Evolutionary conservation across 2,329 filamentous ascomycete genomes (phyloP).

Genomic region (Phyllachora maydis): DNA sequence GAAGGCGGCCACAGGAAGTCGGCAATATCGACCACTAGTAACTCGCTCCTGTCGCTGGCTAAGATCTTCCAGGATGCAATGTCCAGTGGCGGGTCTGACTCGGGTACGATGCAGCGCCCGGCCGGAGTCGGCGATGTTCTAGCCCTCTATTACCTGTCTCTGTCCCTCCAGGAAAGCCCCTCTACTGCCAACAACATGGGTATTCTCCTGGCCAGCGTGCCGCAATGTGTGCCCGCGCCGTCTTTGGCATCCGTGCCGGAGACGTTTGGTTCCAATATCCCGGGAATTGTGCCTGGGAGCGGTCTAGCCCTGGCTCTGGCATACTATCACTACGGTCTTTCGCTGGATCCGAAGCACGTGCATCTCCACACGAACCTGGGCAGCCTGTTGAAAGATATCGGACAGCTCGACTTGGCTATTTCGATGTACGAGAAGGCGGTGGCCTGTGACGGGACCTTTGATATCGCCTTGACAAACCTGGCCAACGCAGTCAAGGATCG

Average conservation of each 20-base stretch:
- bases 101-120: constrained; percentile 34
- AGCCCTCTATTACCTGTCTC: constrained; percentile 82
- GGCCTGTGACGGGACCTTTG: constrained; percentile 77
- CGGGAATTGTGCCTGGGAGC: constrained; percentile 68
- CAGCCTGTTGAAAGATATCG: constrained; percentile 88
- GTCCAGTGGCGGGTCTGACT: constrained; percentile 45
- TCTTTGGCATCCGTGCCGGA: constrained; percentile 9
- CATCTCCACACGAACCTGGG: constrained; percentile 94
- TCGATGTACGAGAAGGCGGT: constrained; percentile 96
- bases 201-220: constrained; percentile 86
- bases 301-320: constrained; percentile 72
- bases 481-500: constrained; percentile 97
- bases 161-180: constrained; percentile 86
- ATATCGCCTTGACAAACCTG: constrained; percentile 89
- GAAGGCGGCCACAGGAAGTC: constrained; percentile 55
- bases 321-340: constrained; percentile 89
- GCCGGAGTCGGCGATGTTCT: constrained; percentile 81
- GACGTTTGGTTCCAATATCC: constrained; percentile 24
- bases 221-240: constrained; percentile 41
- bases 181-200: constrained; percentile 98
- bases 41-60: constrained; percentile 79
- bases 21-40: constrained; percentile 83
- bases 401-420: constrained; percentile 77
- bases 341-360: constrained; percentile 72
- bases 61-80: constrained; percentile 97